These are phyloP conservation scores for Mucor irregularis DNA, from an alignment of 371 early-diverging fungal species.

Conservation along the genomic window DNA sequence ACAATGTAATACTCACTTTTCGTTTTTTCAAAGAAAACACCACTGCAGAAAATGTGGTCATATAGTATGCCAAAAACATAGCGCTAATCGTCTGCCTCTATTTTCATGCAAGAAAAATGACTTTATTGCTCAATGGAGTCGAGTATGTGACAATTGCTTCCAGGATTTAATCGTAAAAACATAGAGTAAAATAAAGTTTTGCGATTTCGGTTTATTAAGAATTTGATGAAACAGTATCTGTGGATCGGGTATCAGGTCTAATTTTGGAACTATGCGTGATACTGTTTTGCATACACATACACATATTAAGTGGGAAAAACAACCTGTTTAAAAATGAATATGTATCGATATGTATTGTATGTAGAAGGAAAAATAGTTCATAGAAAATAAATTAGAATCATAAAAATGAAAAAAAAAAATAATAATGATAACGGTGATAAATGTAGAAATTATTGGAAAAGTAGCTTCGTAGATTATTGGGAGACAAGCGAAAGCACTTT, in stretches of 20 bases:
- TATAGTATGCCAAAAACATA: conserved; percentile 43
- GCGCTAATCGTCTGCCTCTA: conserved; percentile 39
- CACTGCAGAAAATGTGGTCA: conserved; percentile 47
- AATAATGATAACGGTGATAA: too few species aligned
- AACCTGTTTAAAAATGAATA: too few species aligned
- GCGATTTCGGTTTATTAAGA: not conserved
- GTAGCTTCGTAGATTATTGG: too few species aligned
- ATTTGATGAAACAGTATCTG: too few species aligned
- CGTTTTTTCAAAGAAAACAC: conserved; percentile 41
- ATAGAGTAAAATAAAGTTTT: conserved; percentile 4
- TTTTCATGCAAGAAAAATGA: conserved; percentile 18
- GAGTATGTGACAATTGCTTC: conserved; percentile 47
- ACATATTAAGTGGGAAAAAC: too few species aligned
- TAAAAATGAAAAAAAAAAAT: conserved; percentile 1
- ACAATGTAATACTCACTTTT: conserved; percentile 24
- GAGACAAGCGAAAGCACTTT: not conserved
- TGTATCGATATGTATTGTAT: too few species aligned
- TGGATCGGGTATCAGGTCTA: too few species aligned
- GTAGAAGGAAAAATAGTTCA: not conserved
- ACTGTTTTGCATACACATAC: too few species aligned
- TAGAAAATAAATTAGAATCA: too few species aligned
- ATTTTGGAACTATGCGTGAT: too few species aligned
- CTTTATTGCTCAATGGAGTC: conserved; percentile 32
- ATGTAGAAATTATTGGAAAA: too few species aligned
- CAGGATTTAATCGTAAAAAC: conserved; percentile 27